A percentile compares a stretch with the other conserved stretches of the same genome.
Evolutionary conservation across 2,329 filamentous ascomycete genomes (phyloP).

Genomic region (Paecilomyces sp.): DNA sequence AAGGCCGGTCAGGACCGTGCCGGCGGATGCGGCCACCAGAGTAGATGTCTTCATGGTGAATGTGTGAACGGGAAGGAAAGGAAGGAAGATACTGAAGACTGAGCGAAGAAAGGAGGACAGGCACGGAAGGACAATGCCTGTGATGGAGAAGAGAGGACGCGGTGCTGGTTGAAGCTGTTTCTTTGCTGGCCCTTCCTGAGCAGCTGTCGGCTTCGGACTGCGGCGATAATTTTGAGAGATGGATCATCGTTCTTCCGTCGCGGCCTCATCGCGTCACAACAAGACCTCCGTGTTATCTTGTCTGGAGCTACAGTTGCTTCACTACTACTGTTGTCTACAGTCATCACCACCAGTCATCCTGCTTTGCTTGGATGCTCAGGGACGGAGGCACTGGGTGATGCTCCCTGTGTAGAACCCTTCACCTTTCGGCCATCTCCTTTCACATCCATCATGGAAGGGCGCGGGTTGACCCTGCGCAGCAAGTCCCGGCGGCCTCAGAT

Average conservation of each 20-base stretch:
- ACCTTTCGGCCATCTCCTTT: slow-evolving; percentile 5
- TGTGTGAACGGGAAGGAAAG: background rate
- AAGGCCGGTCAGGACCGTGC: slow-evolving; percentile 52
- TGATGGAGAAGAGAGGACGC: background rate
- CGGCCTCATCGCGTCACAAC: slow-evolving; percentile 18
- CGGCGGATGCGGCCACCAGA: slow-evolving; percentile 51
- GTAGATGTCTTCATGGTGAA: slow-evolving; percentile 49
- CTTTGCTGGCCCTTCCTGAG: background rate
- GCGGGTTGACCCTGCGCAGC: slow-evolving; percentile 57
- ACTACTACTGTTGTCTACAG: too few species aligned
- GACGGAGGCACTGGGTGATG: background rate
- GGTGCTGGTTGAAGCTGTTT: background rate
- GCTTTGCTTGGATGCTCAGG: background rate
- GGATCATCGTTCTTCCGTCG: slow-evolving; percentile 32
- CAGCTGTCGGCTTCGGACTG: background rate
- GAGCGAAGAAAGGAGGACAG: slow-evolving; percentile 4
- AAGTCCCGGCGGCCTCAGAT: slow-evolving; percentile 53
- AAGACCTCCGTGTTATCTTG: background rate
- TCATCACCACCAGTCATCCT: background rate
- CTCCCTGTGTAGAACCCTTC: slow-evolving; percentile 2
- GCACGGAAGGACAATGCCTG: background rate
- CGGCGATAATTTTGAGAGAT: slow-evolving; percentile 10
- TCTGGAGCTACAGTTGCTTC: too few species aligned
- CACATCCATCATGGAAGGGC: slow-evolving; percentile 39
- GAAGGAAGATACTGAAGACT: slow-evolving; percentile 1